Evolutionary conservation across 495 filamentous ascomycete genomes (phyloP).

Genomic region (Neurospora africana): DNA sequence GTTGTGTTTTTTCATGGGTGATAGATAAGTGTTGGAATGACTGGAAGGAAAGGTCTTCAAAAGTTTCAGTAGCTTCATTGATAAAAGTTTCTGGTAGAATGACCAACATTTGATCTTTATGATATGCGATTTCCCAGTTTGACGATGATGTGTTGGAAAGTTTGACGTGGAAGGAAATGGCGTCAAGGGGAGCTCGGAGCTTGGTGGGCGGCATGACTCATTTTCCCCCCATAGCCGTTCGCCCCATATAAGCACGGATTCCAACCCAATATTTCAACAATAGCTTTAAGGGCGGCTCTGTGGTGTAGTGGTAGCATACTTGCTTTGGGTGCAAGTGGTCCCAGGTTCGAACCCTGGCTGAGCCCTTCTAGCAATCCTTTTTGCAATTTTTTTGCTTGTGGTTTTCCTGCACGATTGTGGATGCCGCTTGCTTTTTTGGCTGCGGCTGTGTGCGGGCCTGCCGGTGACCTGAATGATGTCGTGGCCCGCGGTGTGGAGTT

Average conservation of each 20-base stretch:
- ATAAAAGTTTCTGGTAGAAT: not conserved
- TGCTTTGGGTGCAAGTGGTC: constrained; percentile 1
- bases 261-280: fast-evolving
- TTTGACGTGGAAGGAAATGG: not conserved
- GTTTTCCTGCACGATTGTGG: not conserved
- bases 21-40: not conserved
- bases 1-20: not conserved
- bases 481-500: not conserved
- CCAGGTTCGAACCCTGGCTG: not conserved
- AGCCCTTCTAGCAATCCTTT: not conserved
- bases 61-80: not conserved
- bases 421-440: not conserved
- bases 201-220: not conserved
- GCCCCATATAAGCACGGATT: not conserved
- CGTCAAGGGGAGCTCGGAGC: not conserved
- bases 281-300: not conserved
- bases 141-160: not conserved
- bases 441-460: not conserved
- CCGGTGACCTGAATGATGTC: not conserved
- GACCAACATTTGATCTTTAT: not conserved
- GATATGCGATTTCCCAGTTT: not conserved
- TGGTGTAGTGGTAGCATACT: constrained; percentile 1
- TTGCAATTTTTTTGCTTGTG: not conserved
- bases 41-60: not conserved
- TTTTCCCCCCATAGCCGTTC: not conserved